These are phyloP conservation scores for Rutidosis leptorrhynchoides DNA, from an alignment of 129 eudicot genomes.

Conservation along the genomic window DNA sequence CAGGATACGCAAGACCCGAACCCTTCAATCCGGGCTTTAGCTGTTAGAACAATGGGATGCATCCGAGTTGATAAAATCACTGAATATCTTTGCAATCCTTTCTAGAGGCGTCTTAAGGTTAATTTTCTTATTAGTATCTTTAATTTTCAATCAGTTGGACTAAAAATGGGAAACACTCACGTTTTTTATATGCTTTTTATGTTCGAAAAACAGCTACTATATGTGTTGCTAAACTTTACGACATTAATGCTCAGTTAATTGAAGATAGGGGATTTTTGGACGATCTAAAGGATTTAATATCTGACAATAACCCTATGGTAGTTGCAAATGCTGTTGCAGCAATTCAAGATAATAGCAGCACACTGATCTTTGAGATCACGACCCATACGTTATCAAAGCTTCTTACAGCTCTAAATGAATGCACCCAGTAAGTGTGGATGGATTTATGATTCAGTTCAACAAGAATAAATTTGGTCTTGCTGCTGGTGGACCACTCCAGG, in stretches of 20 bases:
- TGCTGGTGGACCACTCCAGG: slow-evolving; percentile 84
- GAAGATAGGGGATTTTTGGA: slow-evolving; percentile 95
- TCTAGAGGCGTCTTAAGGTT: slow-evolving; percentile 93
- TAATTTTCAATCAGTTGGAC: not conserved
- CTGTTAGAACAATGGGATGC: slow-evolving; percentile 98
- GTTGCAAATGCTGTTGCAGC: slow-evolving; percentile 98
- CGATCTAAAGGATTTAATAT: slow-evolving; percentile 81
- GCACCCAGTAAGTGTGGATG: slow-evolving; percentile 85
- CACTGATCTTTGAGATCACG: slow-evolving; percentile 74
- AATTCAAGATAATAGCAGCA: slow-evolving; percentile 80
- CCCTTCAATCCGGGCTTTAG: slow-evolving; percentile 91
- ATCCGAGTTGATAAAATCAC: slow-evolving; percentile 95
- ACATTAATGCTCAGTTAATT: slow-evolving; percentile 88
- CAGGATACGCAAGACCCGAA: slow-evolving; percentile 98
- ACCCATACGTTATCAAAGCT: slow-evolving; percentile 79
- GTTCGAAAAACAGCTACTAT: slow-evolving; percentile 97
- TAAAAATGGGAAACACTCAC: not conserved
- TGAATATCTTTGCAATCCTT: slow-evolving; percentile 89
- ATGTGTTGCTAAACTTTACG: slow-evolving; percentile 91
- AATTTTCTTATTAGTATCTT: not conserved
- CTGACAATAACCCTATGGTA: slow-evolving; percentile 97
- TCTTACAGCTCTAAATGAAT: slow-evolving; percentile 89
- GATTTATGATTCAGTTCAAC: slow-evolving; percentile 94
- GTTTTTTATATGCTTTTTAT: slow-evolving; percentile 22
- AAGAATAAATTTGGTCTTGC: slow-evolving; percentile 97